phyloP scores from a whole-genome alignment of 371 early-diverging fungal genomes.

The Conidiobolus incongruus region DNA sequence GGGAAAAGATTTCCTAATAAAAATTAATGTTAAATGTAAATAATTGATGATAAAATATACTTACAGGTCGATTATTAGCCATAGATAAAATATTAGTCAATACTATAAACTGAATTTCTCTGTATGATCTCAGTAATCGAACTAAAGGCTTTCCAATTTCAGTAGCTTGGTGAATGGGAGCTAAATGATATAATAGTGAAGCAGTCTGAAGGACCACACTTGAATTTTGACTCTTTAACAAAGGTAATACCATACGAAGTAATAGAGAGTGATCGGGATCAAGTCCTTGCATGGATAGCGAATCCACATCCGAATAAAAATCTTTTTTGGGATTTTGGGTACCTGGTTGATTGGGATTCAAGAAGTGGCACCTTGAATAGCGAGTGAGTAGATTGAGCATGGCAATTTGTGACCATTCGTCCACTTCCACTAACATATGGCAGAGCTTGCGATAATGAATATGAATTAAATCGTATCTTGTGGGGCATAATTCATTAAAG shows the following conservation, averaged over 20 bases:
- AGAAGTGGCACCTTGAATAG: constrained; percentile 52
- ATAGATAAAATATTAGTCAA: constrained; percentile 56
- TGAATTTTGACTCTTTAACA: constrained; percentile 69
- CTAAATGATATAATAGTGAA: constrained; percentile 43
- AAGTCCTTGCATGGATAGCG: constrained; percentile 12
- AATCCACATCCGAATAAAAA: neutral
- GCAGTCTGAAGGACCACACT: constrained; percentile 65
- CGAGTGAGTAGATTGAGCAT: constrained; percentile 52
- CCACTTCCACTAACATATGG: constrained; percentile 56
- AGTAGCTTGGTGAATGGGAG: constrained; percentile 30
- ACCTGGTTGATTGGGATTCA: constrained; percentile 23
- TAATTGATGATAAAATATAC: constrained; percentile 1
- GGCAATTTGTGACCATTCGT: constrained; percentile 88
- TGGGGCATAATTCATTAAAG: constrained; percentile 70
- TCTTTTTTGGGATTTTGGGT: neutral
- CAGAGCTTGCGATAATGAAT: constrained; percentile 75
- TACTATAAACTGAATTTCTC: constrained; percentile 57
- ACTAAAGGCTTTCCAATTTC: constrained; percentile 50
- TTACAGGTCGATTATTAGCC: constrained; percentile 37
- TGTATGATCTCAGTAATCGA: constrained; percentile 39
- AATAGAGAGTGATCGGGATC: constrained; percentile 60
- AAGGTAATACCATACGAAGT: constrained; percentile 37
- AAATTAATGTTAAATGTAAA: neutral
- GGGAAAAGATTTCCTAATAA: constrained; percentile 35
- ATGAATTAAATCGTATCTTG: constrained; percentile 64